Evolutionary conservation across 768 basidiomycete genomes (phyloP), one percentile per base, ranked within the genome.

Genomic region (Calocera cornea): DNA sequence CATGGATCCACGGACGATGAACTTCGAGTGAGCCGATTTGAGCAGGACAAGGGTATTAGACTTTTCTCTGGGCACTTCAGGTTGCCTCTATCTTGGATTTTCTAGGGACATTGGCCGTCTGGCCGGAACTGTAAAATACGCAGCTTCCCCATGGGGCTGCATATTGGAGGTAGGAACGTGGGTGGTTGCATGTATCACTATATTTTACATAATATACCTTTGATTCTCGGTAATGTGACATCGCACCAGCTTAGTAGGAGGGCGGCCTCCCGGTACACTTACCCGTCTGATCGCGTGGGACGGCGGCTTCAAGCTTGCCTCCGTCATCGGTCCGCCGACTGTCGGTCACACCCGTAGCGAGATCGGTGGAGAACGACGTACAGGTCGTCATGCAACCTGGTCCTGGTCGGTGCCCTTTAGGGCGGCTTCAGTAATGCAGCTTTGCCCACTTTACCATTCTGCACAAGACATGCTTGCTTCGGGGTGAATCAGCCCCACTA

Each of bases 1-100:
- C 19, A 38, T 66, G 34, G 67, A 68, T 49, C 31, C 47, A 27
- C 34, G 67, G 29, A 68, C 67, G 41, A 34, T 64, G 34, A 40
- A 33, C 27, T 44, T 65, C 29, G 67, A 68, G 34, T 68, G 22
- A 34, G 33, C 7, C 14, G 31, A 33, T 5, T 5, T 3, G 16
- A 60, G 27, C 16, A 29, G 11, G 24, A 60, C 54, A 60, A 11
- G 27, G 54, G 31, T n/a, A n/a, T n/a, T n/a, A n/a, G n/a, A n/a
- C n/a, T 10, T 16, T 60, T 27, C 27, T 47, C 24, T 47, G 54
- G 54, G 54, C 5, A 2, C 5, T 60, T 50, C 22, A 8, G 12
- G 8, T 33, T 60, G 24, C 27, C 22, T 60, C 31, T 29, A 27
- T 60, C 19, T 33, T 60, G 24, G 27, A 47, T 27, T 8, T 33